Evolutionary conservation across 805 yeast species (phyloP), one percentile per base, ranked within the genome.

Genomic region (Suhomyces sp.): DNA sequence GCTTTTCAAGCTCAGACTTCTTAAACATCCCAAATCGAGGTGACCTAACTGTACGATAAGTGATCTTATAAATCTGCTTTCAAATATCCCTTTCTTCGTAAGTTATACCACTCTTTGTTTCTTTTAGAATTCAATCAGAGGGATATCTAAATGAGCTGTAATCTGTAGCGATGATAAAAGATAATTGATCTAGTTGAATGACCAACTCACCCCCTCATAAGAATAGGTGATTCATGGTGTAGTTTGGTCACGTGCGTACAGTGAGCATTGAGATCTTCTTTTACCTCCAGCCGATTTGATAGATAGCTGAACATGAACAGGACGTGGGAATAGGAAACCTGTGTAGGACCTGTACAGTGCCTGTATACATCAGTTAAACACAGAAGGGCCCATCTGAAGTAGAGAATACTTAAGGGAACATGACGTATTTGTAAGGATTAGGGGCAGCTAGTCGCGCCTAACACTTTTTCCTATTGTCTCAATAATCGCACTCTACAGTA

Each of bases 1-100:
- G 50, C 26, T 17, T 29, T 6, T 41, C 51, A 22, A 19, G 44
- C 44, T 48, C 55, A 53, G 36, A 27, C 38, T 47, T 47, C 24
- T 36, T 47, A 13, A 47, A 47, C 49, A 54, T 46, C 4, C 42
- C 22, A 49, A 53, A 46, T 45, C 17, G 10, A 38, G 42, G 13
- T 38, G 5, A 7, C 36, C 17, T n/a, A n/a, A 4, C 1, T 31
- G 36, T n/a, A 33, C 36, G 17, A n/a, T 33, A 33, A 13, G 36
- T 38, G 23, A 38, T 13, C 24, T 19, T 38, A 3, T 10, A 19
- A 4, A 19, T 19, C 5, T 19, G 24, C 24, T 38, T 19, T 19
- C 42, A 17, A 38, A n/a, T 9, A 17, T 38, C 42, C 24, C 24
- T 17, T 10, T 17, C 6, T 38, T 38, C 17, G 8, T 7, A 4